A percentile compares a stretch with the other conserved stretches of the same genome.
Conservation (phyloP, 148 eudicot species). For the Hydrangea macrophylla region DNA sequence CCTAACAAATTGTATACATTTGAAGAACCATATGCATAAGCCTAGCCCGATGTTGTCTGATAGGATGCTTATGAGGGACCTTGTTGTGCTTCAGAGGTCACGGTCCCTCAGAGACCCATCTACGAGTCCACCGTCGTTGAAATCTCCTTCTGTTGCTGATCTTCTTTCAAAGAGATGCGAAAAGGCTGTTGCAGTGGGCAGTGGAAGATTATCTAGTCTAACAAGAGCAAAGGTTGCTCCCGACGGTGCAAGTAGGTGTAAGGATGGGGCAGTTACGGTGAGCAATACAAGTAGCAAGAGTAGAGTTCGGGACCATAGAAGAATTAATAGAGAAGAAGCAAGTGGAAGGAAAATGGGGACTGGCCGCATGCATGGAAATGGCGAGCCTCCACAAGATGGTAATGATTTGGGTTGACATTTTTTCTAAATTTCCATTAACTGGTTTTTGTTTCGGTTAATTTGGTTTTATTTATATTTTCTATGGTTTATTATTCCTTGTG, state of each 20-base stretch:
- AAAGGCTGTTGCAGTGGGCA: conserved; percentile 22
- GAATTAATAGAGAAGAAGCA: conserved; percentile 41
- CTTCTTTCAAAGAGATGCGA: conserved; percentile 48
- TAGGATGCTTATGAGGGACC: conserved; percentile 81
- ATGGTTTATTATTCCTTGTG: too few species aligned
- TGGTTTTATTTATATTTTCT: too few species aligned
- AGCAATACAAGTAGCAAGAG: conserved; percentile 51
- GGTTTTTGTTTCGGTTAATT: too few species aligned
- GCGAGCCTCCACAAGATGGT: conserved; percentile 29
- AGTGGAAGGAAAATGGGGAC: conserved; percentile 24
- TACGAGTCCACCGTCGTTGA: conserved; percentile 77
- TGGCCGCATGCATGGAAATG: conserved; percentile 28
- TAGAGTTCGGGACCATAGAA: conserved; percentile 29
- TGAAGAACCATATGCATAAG: conserved; percentile 95
- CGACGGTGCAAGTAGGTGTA: conserved; percentile 26
- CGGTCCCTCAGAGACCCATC: conserved; percentile 93
- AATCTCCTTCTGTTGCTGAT: conserved; percentile 60
- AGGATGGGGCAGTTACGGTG: conserved; percentile 26
- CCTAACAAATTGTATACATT: conserved; percentile 93
- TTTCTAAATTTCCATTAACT: too few species aligned
- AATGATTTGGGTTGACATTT: conserved; percentile 32
- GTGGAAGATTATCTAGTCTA: conserved; percentile 46
- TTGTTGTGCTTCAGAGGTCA: conserved; percentile 76
- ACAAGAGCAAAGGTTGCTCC: conserved; percentile 20
- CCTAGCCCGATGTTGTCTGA: conserved; percentile 68